Evolutionary conservation across 345 rosid genomes (phyloP), one percentile per base, ranked within the genome.

Genomic region (Barbarea vulgaris): DNA sequence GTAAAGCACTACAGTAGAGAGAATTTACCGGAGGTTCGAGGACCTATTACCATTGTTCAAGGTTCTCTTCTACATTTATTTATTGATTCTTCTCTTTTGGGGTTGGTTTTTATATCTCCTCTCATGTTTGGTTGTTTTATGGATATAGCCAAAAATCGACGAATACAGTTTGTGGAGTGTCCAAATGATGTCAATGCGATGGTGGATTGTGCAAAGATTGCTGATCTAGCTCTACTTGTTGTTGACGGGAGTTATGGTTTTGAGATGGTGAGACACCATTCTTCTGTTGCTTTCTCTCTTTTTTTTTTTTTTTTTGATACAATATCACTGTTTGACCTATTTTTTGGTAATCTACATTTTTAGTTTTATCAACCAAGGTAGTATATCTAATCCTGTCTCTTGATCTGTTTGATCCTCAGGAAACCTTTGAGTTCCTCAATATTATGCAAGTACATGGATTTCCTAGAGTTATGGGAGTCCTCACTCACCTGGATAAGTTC

Each of bases 131-230:
- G 22, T 62, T 80, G 53, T 27, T 28, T 80, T 37, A 69, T 72
- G 21, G 59, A 18, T 59, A 63, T 76, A 95, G 99, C 93, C 58
- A 95, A 95, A 81, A 83, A 81, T 64, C 74, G 82, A 79, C 81
- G 99, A 63, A 77, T 90, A 68, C 97, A 92, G 50, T 89, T 95
- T 81, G 97, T 95, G 77, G 97, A 95, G 82, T 95, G 99, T 70
- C 99, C 97, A 17, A 92, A 88, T 85, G 97, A 95, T 75, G 87
- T 95, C 76, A 95, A 95, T 82, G 96, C 93, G 71, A 95, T 95
- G 99, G 81, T 95, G 44, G 97, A 92, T 78, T 87, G 92, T 77
- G 97, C 97, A 14, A 95, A 95, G 81, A 79, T 79, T 81, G 97
- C 97, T 76, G 97, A 95, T 86, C 76, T 95, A 67, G 97, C 97